phyloP scores from a whole-genome alignment of 345 rosid genomes.

The Salix exigua region DNA sequence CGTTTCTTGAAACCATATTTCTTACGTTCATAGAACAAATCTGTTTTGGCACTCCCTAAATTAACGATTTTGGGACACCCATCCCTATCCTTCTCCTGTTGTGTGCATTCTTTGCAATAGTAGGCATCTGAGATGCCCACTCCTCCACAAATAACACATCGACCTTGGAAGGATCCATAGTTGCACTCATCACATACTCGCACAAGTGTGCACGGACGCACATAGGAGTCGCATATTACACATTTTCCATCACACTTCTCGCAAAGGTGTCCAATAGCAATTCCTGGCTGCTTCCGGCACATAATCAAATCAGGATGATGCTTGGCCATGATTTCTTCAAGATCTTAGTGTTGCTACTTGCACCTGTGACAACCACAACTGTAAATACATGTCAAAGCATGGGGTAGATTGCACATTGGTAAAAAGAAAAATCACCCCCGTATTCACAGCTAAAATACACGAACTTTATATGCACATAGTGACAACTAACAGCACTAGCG shows the following conservation, averaged over 20 bases:
- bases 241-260: constrained; percentile 71
- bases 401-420: background rate
- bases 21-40: constrained; percentile 40
- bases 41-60: constrained; percentile 43
- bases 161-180: constrained; percentile 69
- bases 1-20: constrained; percentile 47
- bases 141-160: constrained; percentile 70
- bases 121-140: constrained; percentile 70
- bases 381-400: background rate
- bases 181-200: constrained; percentile 73
- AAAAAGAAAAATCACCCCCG: background rate
- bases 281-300: constrained; percentile 76
- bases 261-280: constrained; percentile 66
- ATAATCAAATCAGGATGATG: constrained; percentile 75
- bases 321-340: constrained; percentile 46
- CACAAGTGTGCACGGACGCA: constrained; percentile 69
- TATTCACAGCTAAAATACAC: background rate
- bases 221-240: constrained; percentile 64
- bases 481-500: no score
- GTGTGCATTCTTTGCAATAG: constrained; percentile 72
- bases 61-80: constrained; percentile 47
- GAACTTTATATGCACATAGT: background rate
- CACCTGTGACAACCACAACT: background rate
- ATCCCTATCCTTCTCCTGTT: constrained; percentile 61
- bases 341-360: background rate